Evolutionary conservation across 495 filamentous ascomycete genomes (phyloP).

Genomic region (Trichoderma virens): DNA sequence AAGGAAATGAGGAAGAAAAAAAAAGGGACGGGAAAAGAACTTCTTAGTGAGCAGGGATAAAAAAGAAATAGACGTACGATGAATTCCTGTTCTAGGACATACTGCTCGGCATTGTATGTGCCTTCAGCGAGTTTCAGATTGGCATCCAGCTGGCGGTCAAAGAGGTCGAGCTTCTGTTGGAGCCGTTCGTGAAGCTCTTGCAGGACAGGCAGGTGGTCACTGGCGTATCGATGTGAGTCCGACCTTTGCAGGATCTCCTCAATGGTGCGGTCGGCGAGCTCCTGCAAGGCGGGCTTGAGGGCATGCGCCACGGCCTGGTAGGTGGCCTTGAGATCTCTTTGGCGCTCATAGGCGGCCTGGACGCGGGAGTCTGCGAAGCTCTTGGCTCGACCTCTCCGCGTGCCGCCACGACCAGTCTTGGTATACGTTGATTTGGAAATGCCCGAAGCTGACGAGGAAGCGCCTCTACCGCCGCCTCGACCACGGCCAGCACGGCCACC

Average conservation of each 20-base stretch:
- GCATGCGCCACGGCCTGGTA: constrained; percentile 28
- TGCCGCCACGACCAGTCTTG: constrained; percentile 18
- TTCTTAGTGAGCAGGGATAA: neutral
- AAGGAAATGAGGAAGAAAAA: neutral
- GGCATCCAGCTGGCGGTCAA: neutral
- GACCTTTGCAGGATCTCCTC: constrained; percentile 27
- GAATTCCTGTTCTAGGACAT: constrained; percentile 2
- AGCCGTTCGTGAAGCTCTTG: constrained; percentile 26
- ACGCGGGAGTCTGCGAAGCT: constrained; percentile 28
- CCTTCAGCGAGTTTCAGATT: neutral
- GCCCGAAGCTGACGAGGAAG: constrained; percentile 16
- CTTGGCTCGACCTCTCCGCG: constrained; percentile 37
- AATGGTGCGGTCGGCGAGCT: constrained; percentile 33
- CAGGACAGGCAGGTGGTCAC: constrained; percentile 23
- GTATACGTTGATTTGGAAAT: constrained; percentile 26
- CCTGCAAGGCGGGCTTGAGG: constrained; percentile 34
- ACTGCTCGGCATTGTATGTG: neutral
- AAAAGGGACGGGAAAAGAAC: neutral
- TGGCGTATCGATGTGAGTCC: constrained; percentile 23
- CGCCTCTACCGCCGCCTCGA: constrained; percentile 20
- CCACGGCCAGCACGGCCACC: constrained; percentile 19
- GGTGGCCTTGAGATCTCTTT: constrained; percentile 31
- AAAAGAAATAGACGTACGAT: constrained; percentile 7
- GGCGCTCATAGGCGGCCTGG: constrained; percentile 41
- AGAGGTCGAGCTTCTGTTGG: constrained; percentile 2